Percentiles rank a stretch among this genome's conserved stretches.
Evolutionary conservation across 352 stramenopile genomes (phyloP).

Genomic region (Phytophthora sp.): DNA sequence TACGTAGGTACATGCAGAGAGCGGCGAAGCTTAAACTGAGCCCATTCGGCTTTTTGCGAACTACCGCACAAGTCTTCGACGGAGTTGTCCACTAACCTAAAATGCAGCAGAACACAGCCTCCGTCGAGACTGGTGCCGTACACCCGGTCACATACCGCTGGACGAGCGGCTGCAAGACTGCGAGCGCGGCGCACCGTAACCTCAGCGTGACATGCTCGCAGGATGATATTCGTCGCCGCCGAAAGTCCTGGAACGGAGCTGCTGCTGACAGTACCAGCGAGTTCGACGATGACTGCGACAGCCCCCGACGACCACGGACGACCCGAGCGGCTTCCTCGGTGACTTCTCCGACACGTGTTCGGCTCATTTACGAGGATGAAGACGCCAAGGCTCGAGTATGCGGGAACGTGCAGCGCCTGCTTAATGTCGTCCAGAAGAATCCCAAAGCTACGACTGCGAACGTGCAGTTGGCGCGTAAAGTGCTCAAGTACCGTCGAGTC

Average conservation of each 20-base stretch:
- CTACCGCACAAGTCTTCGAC: conserved; percentile 20
- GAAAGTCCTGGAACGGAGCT: conserved; percentile 35
- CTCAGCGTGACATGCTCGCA: conserved; percentile 29
- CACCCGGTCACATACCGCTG: conserved; percentile 36
- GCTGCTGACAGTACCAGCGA: not conserved
- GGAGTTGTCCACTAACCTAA: conserved; percentile 7
- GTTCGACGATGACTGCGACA: conserved; percentile 13
- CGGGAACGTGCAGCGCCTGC: conserved; percentile 40
- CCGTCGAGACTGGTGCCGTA: conserved; percentile 16
- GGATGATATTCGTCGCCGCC: conserved; percentile 20
- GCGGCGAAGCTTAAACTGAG: not conserved
- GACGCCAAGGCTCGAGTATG: conserved; percentile 43
- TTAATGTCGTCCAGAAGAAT: conserved; percentile 45
- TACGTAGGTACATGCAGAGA: conserved; percentile 2
- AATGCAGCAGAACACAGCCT: conserved; percentile 20
- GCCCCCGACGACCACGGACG: conserved; percentile 13
- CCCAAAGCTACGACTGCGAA: conserved; percentile 33
- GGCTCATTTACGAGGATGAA: conserved; percentile 50
- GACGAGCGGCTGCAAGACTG: conserved; percentile 27
- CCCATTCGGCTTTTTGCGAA: conserved; percentile 40
- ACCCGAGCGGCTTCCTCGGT: not conserved
- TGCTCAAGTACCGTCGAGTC: conserved; percentile 46
- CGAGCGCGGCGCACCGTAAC: conserved; percentile 9
- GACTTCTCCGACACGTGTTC: conserved; percentile 35
- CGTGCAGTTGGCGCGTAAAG: conserved; percentile 43